Evolutionary conservation across 2,329 filamentous ascomycete species (phyloP).

Genomic region (Penicillium sp.): DNA sequence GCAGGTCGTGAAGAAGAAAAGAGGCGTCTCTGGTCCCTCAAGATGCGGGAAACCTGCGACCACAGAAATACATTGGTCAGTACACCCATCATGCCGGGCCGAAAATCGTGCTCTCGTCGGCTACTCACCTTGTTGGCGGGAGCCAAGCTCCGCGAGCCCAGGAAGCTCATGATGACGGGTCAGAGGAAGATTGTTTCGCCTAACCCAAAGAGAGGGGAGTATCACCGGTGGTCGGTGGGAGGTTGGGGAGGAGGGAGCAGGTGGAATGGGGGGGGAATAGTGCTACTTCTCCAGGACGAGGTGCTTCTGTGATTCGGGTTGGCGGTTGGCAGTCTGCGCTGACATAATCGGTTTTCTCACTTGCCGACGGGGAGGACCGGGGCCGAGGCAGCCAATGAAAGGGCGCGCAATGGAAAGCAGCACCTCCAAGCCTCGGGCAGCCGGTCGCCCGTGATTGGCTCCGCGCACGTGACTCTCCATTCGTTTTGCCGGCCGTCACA

Average conservation of each 20-base stretch:
- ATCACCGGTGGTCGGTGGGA: conserved; percentile 25
- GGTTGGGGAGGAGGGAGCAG: conserved; percentile 23
- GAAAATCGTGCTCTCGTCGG: conserved; percentile 25
- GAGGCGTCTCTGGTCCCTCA: conserved; percentile 68
- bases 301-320: conserved; percentile 17
- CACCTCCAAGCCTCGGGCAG: conserved; percentile 31
- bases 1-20: conserved; percentile 87
- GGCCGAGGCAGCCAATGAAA: conserved; percentile 39
- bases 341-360: conserved; percentile 39
- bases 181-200: conserved; percentile 30
- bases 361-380: conserved; percentile 38
- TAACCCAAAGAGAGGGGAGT: conserved; percentile 26
- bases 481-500: conserved; percentile 29
- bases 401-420: conserved; percentile 37
- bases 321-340: conserved; percentile 27
- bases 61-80: conserved; percentile 26
- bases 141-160: conserved; percentile 53
- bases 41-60: conserved; percentile 62
- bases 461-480: conserved; percentile 33
- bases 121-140: conserved; percentile 50
- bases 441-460: conserved; percentile 34
- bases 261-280: conserved; percentile 24
- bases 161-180: conserved; percentile 52
- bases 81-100: conserved; percentile 20
- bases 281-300: conserved; percentile 21